Conservation (phyloP, 805 yeast genomes). For the Barnettozyma salicaria region DNA sequence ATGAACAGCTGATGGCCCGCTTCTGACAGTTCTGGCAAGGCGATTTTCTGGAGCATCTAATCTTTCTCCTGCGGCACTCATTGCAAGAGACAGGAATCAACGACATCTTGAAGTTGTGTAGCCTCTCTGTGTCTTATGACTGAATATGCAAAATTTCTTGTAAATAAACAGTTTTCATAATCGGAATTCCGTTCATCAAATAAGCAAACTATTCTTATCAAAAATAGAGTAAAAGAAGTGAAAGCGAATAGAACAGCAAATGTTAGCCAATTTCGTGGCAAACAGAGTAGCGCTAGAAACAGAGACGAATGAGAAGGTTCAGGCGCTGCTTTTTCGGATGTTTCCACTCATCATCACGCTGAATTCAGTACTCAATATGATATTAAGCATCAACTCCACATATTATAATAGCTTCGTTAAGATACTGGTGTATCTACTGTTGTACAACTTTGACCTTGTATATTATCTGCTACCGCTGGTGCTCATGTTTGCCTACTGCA, state of each 20-base stretch:
- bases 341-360: constrained; percentile 5
- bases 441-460: constrained; percentile 2
- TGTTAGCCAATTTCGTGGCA: constrained; percentile 8
- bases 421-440: constrained; percentile 3
- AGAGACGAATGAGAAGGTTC: constrained; percentile 5
- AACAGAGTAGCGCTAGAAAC: constrained; percentile 1
- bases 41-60: constrained; percentile 18
- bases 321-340: constrained; percentile 6
- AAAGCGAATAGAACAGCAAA: neutral
- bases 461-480: constrained; percentile 6
- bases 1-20: constrained; percentile 14
- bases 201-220: neutral
- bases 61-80: constrained; percentile 25
- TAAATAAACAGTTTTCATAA: too few relatives aligned
- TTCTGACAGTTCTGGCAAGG: constrained; percentile 19
- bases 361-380: constrained; percentile 4
- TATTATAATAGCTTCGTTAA: constrained; percentile 9
- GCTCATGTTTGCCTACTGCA: constrained; percentile 4
- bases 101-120: constrained; percentile 4
- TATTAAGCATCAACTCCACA: constrained; percentile 5
- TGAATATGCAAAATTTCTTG: too few relatives aligned
- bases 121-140: too few relatives aligned
- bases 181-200: constrained; percentile 2
- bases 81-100: constrained; percentile 23
- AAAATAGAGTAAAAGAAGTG: neutral